Percentiles rank a stretch among this genome's conserved stretches.
Conservation (phyloP, 2,329 filamentous ascomycete genomes). For the Colletotrichum costaricense region DNA sequence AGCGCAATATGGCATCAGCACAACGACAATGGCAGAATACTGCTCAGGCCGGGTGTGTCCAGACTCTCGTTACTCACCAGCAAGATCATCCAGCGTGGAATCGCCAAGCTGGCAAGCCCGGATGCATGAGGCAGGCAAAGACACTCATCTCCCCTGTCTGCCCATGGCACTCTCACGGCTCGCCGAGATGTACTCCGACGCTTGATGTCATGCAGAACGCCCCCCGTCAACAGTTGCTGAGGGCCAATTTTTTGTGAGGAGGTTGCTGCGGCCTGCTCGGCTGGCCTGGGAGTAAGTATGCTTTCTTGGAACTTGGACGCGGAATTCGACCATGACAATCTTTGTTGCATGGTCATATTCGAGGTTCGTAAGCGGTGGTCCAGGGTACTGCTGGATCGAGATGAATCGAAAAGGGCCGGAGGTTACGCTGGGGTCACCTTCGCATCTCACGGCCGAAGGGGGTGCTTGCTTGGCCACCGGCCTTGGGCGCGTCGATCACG, state of each 20-base stretch:
- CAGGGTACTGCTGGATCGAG: conserved; percentile 28
- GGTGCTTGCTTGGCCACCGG: conserved; percentile 15
- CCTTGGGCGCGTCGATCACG: conserved; percentile 29
- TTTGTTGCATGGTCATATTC: conserved; percentile 20
- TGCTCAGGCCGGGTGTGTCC: conserved; percentile 19
- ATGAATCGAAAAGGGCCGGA: conserved; percentile 24
- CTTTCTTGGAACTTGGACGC: conserved; percentile 4
- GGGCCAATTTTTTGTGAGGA: conserved; percentile 8
- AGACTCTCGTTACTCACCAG: conserved; percentile 9
- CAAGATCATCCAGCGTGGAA: conserved; percentile 14
- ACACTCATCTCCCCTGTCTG: conserved; percentile 32
- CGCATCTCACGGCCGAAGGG: conserved; percentile 15
- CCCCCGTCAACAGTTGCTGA: conserved; percentile 8
- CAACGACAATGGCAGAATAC: conserved; percentile 30
- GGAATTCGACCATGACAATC: conserved; percentile 22
- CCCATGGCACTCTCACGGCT: conserved; percentile 2
- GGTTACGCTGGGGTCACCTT: conserved; percentile 20
- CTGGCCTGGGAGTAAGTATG: conserved; percentile 5
- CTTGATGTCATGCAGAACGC: conserved; percentile 33
- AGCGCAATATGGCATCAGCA: conserved; percentile 33
- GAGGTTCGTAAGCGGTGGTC: conserved; percentile 18
- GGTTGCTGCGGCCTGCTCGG: conserved; percentile 5
- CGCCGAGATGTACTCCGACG: conserved; percentile 25
- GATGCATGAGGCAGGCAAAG: conserved; percentile 34
- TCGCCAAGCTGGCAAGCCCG: conserved; percentile 34